phyloP scores from a whole-genome alignment of 495 filamentous ascomycete species.

The Platismatia glauca region DNA sequence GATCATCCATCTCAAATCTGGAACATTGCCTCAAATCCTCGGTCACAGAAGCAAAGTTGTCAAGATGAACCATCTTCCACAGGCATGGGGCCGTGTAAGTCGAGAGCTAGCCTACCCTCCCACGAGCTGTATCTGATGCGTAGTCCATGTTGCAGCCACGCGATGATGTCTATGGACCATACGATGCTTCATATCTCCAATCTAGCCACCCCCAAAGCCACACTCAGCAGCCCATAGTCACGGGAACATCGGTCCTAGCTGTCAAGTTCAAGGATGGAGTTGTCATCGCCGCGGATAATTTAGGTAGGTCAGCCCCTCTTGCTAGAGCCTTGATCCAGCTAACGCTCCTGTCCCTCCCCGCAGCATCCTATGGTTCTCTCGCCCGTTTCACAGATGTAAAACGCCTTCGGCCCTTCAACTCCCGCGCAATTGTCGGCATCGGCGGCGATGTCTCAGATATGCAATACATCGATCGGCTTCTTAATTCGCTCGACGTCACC shows the following conservation, averaged over 20 bases:
- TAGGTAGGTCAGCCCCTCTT: slow-evolving; percentile 49
- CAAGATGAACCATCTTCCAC: slow-evolving; percentile 85
- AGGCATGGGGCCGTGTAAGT: slow-evolving; percentile 93
- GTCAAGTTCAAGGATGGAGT: slow-evolving; percentile 95
- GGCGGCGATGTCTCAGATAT: slow-evolving; percentile 95
- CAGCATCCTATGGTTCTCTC: slow-evolving; percentile 95
- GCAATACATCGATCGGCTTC: slow-evolving; percentile 90
- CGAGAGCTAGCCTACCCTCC: slow-evolving; percentile 17
- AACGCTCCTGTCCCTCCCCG: background rate
- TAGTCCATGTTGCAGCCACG: slow-evolving; percentile 55
- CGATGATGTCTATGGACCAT: slow-evolving; percentile 91
- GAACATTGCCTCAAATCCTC: background rate
- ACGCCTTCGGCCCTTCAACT: slow-evolving; percentile 69
- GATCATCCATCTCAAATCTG: background rate
- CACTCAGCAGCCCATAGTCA: slow-evolving; percentile 86
- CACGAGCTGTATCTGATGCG: slow-evolving; percentile 24
- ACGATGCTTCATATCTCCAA: slow-evolving; percentile 77
- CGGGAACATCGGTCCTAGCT: slow-evolving; percentile 88
- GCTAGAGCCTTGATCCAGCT: background rate
- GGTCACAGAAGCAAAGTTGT: background rate
- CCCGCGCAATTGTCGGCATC: slow-evolving; percentile 69
- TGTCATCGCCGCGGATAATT: slow-evolving; percentile 91
- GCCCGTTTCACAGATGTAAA: slow-evolving; percentile 95
- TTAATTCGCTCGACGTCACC: slow-evolving; percentile 73
- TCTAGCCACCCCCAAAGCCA: slow-evolving; percentile 63